Evolutionary conservation across 176 grass and related monocot genomes (phyloP), one percentile per base, ranked within the genome.

Genomic region (Avena eriantha): DNA sequence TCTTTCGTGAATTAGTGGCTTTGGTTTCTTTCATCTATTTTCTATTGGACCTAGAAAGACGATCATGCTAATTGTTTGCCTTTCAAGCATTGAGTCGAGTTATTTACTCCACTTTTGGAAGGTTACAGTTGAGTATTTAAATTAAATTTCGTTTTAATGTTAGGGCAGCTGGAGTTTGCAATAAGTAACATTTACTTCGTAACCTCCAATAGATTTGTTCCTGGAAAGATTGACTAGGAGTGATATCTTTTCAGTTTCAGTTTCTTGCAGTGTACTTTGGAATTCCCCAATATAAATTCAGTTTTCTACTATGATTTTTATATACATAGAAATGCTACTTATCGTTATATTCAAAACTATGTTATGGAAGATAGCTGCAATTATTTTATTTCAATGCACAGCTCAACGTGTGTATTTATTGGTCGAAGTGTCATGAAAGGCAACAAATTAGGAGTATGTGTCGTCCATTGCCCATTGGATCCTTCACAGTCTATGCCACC

Each of bases 1-100:
- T 89, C 3, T 29, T 59, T 48, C 45, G 26, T 16, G 60, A 76
- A 69, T 41, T 18, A 75, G 50, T 60, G 54, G 34, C 24, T 66
- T 89, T 48, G 49, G 9, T 53, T 69, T 39, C 18, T n/a, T 54
- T 50, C 46, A 46, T 78, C 7, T 72, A 10, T 81, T 84, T 84
- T 76, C 72, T 24, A 39, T 61, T 73, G 80, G 29, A 53, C 24
- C 10, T 54, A 82, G 23, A 53, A 31, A 49, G 60, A 50, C 2
- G 59, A 67, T 50, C 45, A 24, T 31, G 24, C 3, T 81, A 24
- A 80, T 16, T 75, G 33, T 53, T 53, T 80, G 26, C 71, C 7
- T 54, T 63, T 73, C 47, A 56, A 73, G 43, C 45, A 41, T 33
- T 50, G 75, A 47, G 36, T 33, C 39, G 75, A 47, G 36, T 45